Conservation (phyloP, 768 basidiomycete species). For the Tricholoma hemisulphureum region DNA sequence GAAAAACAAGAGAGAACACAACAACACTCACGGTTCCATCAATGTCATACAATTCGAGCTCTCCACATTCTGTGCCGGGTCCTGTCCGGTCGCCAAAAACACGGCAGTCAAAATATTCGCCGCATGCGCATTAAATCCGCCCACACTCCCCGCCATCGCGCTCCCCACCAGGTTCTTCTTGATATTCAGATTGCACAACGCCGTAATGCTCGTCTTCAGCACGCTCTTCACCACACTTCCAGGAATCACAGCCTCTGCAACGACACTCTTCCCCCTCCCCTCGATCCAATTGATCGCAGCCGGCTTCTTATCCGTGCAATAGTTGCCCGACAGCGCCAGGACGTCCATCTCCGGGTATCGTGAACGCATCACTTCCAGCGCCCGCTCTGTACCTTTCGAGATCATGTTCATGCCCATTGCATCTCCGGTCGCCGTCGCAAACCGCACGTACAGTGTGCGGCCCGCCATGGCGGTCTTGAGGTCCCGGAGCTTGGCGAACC, state of each 20-base stretch:
- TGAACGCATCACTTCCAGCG: conserved; percentile 72
- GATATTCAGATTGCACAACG: conserved; percentile 84
- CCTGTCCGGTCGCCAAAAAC: conserved; percentile 95
- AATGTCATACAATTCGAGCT: conserved; percentile 98
- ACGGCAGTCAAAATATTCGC: conserved; percentile 96
- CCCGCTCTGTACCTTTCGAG: conserved; percentile 95
- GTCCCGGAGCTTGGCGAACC: conserved; percentile 84
- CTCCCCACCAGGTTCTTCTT: conserved; percentile 99
- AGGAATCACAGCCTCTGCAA: conserved; percentile 91
- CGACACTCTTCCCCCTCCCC: conserved; percentile 96
- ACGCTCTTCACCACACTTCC: conserved; percentile 86
- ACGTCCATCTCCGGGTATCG: conserved; percentile 91
- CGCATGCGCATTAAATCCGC: conserved; percentile 98
- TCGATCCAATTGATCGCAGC: conserved; percentile 99
- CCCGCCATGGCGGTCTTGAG: conserved; percentile 92
- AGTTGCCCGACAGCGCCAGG: conserved; percentile 92
- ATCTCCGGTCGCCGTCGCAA: conserved; percentile 92
- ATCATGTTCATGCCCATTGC: conserved; percentile 99
- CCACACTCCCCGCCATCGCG: conserved; percentile 97
- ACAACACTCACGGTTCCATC: conserved; percentile 90
- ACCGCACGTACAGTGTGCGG: conserved; percentile 88
- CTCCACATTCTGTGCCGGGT: conserved; percentile 99
- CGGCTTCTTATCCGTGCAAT: conserved; percentile 99
- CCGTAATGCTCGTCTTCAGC: conserved; percentile 92
- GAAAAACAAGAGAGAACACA: conserved; percentile 6